phyloP scores from a whole-genome alignment of 1,139 yeast genomes.

The Yamadazyma diospyri region DNA sequence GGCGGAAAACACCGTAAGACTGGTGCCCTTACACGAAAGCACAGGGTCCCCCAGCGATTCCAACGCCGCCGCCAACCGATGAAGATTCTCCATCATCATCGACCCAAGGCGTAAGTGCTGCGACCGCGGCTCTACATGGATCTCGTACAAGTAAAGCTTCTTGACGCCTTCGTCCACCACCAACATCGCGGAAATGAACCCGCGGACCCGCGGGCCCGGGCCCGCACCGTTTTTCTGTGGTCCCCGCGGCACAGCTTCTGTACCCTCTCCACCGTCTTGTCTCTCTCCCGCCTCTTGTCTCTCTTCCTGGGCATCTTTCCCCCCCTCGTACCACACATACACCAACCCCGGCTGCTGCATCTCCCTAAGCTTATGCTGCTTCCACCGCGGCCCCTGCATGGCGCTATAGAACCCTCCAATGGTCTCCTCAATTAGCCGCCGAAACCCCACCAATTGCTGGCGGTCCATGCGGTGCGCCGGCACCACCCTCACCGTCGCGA shows the following conservation, averaged over 20 bases:
- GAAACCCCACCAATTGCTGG: constrained; percentile 12
- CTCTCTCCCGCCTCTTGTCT: too few relatives aligned
- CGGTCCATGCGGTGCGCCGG: constrained; percentile 5
- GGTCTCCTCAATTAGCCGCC: constrained; percentile 27
- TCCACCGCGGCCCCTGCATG: constrained; percentile 43
- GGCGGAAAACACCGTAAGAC: constrained; percentile 51
- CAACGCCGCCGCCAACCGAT: constrained; percentile 20
- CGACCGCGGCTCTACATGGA: constrained; percentile 36
- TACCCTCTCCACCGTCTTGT: too few relatives aligned
- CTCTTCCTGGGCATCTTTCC: constrained; percentile 16
- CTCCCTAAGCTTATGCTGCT: constrained; percentile 38
- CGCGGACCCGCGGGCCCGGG: too few relatives aligned
- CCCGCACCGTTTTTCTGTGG: too few relatives aligned
- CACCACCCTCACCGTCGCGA: constrained; percentile 4
- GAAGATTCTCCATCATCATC: constrained; percentile 27
- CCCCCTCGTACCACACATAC: constrained; percentile 25
- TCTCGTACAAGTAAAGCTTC: constrained; percentile 52
- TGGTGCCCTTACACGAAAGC: constrained; percentile 23
- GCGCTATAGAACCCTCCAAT: constrained; percentile 27
- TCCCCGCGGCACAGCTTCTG: background rate
- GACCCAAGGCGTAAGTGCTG: constrained; percentile 36
- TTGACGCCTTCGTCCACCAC: constrained; percentile 27
- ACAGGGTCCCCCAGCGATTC: constrained; percentile 6
- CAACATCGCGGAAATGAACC: constrained; percentile 42
- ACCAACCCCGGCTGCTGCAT: constrained; percentile 44